Evolutionary conservation across 2,329 filamentous ascomycete genomes (phyloP).

Genomic region (Sporothrix brunneoviolacea): DNA sequence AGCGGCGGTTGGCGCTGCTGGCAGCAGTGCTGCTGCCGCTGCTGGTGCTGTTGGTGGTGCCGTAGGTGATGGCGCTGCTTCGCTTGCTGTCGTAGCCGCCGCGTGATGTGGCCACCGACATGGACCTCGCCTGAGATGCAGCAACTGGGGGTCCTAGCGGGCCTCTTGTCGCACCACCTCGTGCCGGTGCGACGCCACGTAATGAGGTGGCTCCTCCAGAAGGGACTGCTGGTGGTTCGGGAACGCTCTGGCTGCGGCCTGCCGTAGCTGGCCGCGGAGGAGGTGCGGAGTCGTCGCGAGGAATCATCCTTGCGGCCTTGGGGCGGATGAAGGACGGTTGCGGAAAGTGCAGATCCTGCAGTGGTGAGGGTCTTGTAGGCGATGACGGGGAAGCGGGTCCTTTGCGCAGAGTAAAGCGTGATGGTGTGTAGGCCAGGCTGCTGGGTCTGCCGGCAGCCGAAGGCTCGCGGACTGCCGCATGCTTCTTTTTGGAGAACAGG

Average conservation of each 20-base stretch:
- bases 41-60: constrained; percentile 6
- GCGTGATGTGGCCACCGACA: background rate
- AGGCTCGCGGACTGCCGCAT: constrained; percentile 17
- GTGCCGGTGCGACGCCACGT: background rate
- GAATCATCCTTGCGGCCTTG: constrained; percentile 47
- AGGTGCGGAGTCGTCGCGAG: constrained; percentile 41
- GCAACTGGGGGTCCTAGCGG: background rate
- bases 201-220: background rate
- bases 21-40: constrained; percentile 9
- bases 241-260: constrained; percentile 6
- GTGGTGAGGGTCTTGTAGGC: constrained; percentile 16
- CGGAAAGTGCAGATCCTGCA: constrained; percentile 33
- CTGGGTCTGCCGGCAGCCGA: constrained; percentile 5
- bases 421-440: constrained; percentile 12
- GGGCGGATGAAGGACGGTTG: constrained; percentile 51
- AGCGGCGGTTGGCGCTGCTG: constrained; percentile 5
- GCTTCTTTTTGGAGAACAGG: constrained; percentile 43
- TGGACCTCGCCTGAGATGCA: background rate
- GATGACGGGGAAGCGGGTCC: constrained; percentile 17
- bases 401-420: constrained; percentile 15
- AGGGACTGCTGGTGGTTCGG: background rate
- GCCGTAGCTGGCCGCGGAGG: constrained; percentile 5
- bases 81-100: constrained; percentile 6
- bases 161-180: background rate
- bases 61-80: constrained; percentile 11